These are phyloP conservation scores for Aspergillus intermedius DNA, from an alignment of 2,329 filamentous ascomycete genomes.

Conservation along the genomic window DNA sequence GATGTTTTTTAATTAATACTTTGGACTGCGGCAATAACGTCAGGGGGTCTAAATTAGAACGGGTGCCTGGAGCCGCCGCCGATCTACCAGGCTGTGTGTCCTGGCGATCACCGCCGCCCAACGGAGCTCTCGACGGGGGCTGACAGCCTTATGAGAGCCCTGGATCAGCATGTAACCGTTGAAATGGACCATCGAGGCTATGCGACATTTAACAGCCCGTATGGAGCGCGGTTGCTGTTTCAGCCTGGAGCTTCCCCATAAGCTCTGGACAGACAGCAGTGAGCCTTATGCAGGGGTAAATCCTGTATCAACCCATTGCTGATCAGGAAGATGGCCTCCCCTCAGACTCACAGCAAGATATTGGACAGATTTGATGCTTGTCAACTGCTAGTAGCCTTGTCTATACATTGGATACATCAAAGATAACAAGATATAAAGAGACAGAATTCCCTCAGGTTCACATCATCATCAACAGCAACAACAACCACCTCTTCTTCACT, in stretches of 20 bases:
- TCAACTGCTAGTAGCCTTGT: neutral
- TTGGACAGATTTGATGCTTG: neutral
- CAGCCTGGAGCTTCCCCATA: neutral
- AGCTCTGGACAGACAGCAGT: neutral
- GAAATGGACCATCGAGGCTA: neutral
- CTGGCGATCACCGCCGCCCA: neutral
- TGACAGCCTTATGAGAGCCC: neutral
- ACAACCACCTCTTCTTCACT: neutral
- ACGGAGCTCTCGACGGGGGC: neutral
- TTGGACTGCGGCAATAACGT: neutral
- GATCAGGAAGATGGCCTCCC: neutral
- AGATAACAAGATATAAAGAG: neutral
- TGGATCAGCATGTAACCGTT: neutral
- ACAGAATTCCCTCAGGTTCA: neutral
- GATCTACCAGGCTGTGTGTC: neutral
- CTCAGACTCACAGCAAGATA: neutral
- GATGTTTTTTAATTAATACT: neutral
- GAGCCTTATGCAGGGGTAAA: neutral
- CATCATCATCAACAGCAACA: neutral
- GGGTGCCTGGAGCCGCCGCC: neutral
- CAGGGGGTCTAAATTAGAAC: neutral
- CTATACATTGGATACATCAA: neutral
- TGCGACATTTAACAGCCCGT: neutral
- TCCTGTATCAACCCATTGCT: neutral
- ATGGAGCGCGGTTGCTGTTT: neutral